Base-by-base conservation (phyloP, 805 yeast species). In the Lachancea kluyveri region DNA sequence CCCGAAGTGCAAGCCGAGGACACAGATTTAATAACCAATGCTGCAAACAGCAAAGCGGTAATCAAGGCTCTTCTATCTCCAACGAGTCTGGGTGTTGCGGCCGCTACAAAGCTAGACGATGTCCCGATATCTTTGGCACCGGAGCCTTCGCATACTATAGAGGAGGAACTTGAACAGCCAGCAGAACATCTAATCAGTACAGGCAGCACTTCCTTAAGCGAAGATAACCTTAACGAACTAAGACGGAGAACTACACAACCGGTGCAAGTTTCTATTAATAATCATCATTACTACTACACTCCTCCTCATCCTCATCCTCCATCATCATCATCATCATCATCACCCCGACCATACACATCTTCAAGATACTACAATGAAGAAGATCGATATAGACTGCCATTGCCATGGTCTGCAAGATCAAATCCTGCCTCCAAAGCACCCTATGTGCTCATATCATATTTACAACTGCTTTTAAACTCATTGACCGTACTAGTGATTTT, bases 381-480 rank as follows among this genome's bases (percentile, higher is more conserved):
- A 6, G 37, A 43, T 18, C 27, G 38, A n/a, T 30, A 42, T 3
- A 33, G 46, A 1, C 57, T 78, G 19, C 85, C 85, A 1, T 59
- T 61, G 3, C 82, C 84, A 0, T 77, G 84, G 84, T 68, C 72
- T 5, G 35, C 61, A 5, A 46, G 55, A 5, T 70, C 77, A 3
- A 48, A 59, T 8, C 82, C 85, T 3, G 62, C 59, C 12, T 74
- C 70, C 18, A 67, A 66, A 36, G 54, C 64, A 0, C 74, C 81
- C 5, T 80, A 80, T 46, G 48, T 74, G 17, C 48, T 78, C 7
- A 67, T 79, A 7, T 73, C 87, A 9, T 77, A 79, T 43, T 50
- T 79, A 20, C 88, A 80, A 52, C 43, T 78, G 6, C 28, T 65
- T 2, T 48, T 74, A 37, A 80, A 80, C 46, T 50, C 67, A 2